Evolutionary conservation across 805 yeast species (phyloP).

Genomic region (Ogataea saltuana): DNA sequence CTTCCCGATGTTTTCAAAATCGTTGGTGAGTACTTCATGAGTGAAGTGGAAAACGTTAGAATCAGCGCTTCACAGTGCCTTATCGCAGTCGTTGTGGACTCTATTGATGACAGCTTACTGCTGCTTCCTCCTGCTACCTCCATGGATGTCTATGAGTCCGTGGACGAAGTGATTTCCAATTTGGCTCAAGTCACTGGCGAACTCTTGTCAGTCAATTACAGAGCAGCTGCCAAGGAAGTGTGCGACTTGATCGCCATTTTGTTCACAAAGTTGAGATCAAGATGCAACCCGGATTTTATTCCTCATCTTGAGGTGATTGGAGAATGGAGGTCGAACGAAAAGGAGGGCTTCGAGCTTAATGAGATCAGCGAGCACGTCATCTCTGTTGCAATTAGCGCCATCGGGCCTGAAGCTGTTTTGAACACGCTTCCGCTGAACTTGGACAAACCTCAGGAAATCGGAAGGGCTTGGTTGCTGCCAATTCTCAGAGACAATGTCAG

Average conservation of each 20-base stretch:
- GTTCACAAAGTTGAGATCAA: slow-evolving; percentile 60
- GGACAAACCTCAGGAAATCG: slow-evolving; percentile 59
- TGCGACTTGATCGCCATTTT: slow-evolving; percentile 66
- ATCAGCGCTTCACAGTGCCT: slow-evolving; percentile 84
- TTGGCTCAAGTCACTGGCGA: slow-evolving; percentile 54
- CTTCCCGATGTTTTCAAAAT: slow-evolving; percentile 57
- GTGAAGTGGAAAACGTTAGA: slow-evolving; percentile 64
- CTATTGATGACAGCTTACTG: slow-evolving; percentile 60
- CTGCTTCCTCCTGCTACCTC: slow-evolving; percentile 52
- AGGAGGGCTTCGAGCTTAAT: slow-evolving; percentile 63
- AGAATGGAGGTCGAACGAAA: slow-evolving; percentile 80
- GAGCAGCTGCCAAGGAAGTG: slow-evolving; percentile 72
- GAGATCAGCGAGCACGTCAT: slow-evolving; percentile 79
- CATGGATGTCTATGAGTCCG: slow-evolving; percentile 51
- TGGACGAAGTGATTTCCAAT: slow-evolving; percentile 53
- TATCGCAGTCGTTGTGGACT: slow-evolving; percentile 71
- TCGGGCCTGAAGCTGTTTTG: slow-evolving; percentile 87
- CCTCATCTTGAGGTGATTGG: slow-evolving; percentile 73
- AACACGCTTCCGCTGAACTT: slow-evolving; percentile 77
- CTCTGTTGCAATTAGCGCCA: slow-evolving; percentile 70
- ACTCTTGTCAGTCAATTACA: slow-evolving; percentile 70
- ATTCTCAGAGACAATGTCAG: slow-evolving; percentile 82
- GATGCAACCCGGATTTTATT: slow-evolving; percentile 71
- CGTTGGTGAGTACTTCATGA: slow-evolving; percentile 63
- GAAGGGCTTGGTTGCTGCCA: slow-evolving; percentile 96